These are phyloP conservation scores for Polygonum aviculare DNA, from an alignment of 148 eudicot genomes.

Conservation along the genomic window DNA sequence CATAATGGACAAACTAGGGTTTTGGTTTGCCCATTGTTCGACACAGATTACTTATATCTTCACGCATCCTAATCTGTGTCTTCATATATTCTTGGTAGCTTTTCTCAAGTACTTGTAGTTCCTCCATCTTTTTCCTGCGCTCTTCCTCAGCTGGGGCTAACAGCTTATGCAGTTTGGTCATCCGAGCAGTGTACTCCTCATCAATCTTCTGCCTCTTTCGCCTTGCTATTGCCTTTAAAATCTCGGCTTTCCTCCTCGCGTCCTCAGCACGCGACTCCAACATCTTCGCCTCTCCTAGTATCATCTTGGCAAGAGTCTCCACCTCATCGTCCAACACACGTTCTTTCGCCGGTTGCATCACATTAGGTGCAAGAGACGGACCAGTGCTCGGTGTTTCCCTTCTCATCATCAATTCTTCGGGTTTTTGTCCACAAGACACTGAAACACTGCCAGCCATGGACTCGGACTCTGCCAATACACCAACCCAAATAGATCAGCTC, in stretches of 20 bases:
- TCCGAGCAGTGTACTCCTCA: constrained; percentile 54
- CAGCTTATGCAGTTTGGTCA: constrained; percentile 39
- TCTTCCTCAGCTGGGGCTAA: constrained; percentile 55
- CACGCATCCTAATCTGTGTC: constrained; percentile 80
- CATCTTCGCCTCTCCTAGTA: constrained; percentile 80
- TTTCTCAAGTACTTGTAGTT: constrained; percentile 59
- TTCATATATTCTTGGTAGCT: constrained; percentile 65
- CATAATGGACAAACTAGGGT: neutral
- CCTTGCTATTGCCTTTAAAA: constrained; percentile 49
- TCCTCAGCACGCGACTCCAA: constrained; percentile 84
- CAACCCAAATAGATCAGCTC: neutral
- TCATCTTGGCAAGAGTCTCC: constrained; percentile 68
- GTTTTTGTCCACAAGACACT: constrained; percentile 31
- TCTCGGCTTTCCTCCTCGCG: constrained; percentile 81
- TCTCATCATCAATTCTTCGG: constrained; percentile 28
- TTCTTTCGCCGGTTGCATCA: constrained; percentile 21
- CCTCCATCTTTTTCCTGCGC: constrained; percentile 58
- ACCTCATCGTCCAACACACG: constrained; percentile 43
- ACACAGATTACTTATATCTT: constrained; percentile 65
- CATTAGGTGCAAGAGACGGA: constrained; percentile 23
- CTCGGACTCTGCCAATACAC: constrained; percentile 38
- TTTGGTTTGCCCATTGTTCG: constrained; percentile 79
- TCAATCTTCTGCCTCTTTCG: constrained; percentile 59
- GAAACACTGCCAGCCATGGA: constrained; percentile 28
- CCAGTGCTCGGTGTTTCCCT: constrained; percentile 16